Conservation (phyloP, 345 rosid species). For the Citrus trifoliata region DNA sequence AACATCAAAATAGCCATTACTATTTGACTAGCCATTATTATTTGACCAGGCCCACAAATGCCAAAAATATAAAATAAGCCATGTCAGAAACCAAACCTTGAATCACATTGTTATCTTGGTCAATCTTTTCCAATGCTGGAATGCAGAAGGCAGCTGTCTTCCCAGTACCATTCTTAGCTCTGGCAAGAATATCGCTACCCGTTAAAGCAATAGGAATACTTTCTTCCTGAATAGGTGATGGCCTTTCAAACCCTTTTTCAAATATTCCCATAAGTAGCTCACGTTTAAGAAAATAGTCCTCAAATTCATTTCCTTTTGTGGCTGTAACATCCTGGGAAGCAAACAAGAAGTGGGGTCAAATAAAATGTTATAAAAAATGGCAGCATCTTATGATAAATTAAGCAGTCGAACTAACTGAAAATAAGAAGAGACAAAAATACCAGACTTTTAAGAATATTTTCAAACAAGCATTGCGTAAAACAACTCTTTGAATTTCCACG, state of each 20-base stretch:
- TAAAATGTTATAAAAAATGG: background rate
- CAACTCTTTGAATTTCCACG: background rate
- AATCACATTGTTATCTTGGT: conserved; percentile 86
- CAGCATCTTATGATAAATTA: background rate
- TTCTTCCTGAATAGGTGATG: conserved; percentile 99
- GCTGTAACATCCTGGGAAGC: conserved; percentile 93
- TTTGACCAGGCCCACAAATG: background rate
- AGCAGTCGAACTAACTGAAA: background rate
- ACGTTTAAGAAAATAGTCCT: conserved; percentile 95
- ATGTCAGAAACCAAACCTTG: conserved; percentile 59
- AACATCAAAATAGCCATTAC: background rate
- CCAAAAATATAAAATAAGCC: background rate
- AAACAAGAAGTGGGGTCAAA: background rate
- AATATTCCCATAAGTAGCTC: conserved; percentile 96
- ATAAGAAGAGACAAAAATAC: background rate
- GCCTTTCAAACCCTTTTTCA: conserved; percentile 98
- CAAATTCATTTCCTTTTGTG: conserved; percentile 97
- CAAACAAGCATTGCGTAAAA: background rate
- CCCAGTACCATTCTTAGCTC: conserved; percentile 99
- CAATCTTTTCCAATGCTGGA: conserved; percentile 97
- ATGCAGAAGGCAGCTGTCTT: conserved; percentile 98
- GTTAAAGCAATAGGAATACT: conserved; percentile 99
- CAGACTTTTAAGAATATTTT: background rate
- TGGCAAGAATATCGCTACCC: conserved; percentile 98
- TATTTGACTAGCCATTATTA: background rate